Evolutionary conservation across 371 early-diverging fungal genomes (phyloP).

Genomic region (Mucor plumbeus): DNA sequence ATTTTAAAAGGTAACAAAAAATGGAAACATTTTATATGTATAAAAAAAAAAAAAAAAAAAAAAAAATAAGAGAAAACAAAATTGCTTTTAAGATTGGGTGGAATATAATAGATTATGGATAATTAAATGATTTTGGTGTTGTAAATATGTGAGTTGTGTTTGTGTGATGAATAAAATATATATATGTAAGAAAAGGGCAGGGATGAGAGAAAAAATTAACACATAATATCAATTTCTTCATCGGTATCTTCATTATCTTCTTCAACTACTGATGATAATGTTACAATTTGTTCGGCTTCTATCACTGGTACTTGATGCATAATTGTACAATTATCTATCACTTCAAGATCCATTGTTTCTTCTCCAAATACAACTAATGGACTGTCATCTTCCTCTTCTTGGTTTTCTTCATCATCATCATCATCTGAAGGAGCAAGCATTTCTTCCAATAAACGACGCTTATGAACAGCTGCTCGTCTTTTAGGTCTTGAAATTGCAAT

Average conservation of each 20-base stretch:
- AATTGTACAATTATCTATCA: constrained; percentile 50
- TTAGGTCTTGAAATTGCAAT: constrained; percentile 49
- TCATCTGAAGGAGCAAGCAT: constrained; percentile 48
- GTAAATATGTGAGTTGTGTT: neutral
- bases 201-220: constrained; percentile 8
- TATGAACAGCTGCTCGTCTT: constrained; percentile 50
- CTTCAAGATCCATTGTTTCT: constrained; percentile 50
- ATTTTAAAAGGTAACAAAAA: too few species aligned
- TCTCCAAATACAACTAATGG: constrained; percentile 44
- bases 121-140: neutral
- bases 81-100: neutral
- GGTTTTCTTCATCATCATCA: constrained; percentile 21
- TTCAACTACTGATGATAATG: constrained; percentile 8
- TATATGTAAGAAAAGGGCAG: neutral
- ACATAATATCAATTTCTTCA: constrained; percentile 43
- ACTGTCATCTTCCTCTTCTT: constrained; percentile 29
- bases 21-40: neutral
- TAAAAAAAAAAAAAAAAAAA: too few species aligned
- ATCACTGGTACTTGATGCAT: constrained; percentile 31
- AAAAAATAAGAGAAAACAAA: constrained; percentile 1
- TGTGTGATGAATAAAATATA: constrained; percentile 6
- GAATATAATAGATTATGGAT: constrained; percentile 8
- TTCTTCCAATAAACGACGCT: constrained; percentile 51
- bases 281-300: constrained; percentile 14
- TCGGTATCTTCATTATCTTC: constrained; percentile 25